Evolutionary conservation across 2,329 filamentous ascomycete genomes (phyloP), one percentile per base, ranked within the genome.

Genomic region (Aaosphaeria arxii): DNA sequence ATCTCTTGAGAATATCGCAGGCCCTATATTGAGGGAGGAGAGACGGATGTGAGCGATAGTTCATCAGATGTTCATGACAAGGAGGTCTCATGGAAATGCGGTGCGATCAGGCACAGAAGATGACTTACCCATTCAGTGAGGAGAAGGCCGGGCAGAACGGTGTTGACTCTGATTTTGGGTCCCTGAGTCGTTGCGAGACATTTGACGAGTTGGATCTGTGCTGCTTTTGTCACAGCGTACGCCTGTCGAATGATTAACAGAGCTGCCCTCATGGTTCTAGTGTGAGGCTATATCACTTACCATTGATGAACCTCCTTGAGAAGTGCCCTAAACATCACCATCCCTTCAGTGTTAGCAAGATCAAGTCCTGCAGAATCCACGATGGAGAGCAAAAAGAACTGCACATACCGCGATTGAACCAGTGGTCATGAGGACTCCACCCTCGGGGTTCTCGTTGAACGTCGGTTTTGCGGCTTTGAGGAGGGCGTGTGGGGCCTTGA

Each of bases 191-290:
- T 70, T 2, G 84, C 85, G 11, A 88, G 72, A 55, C 82, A 84
- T 57, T 84, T 85, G 72, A 86, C 84, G 44, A 87, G 68, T 63
- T 88, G 85, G 49, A 87, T 58, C 49, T 81, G 80, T 5, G 89
- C 89, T 1, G 88, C 87, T 66, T 94, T 94, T 35, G 87, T 88
- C 13, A 91, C 85, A 0, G 84, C 77, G 61, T 94, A 94, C 4
- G 89, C 82, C 17, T 24, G 3, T 24, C 17, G 17, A 24, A 24
- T 24, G 17, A 24, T 24, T 24, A 24, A 24, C 17, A 24, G 17
- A 24, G 17, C 17, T 24, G 17, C 17, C 17, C 17, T 24, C 17
- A 24, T 24, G 17, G 17, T 24, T 24, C 3, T 24, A 24, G 17
- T 24, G 17, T 24, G 17, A 24, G 17, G 17, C 17, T 24, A 24